Conservation (phyloP, 2,329 filamentous ascomycete genomes). For the Phialocephala sp. region DNA sequence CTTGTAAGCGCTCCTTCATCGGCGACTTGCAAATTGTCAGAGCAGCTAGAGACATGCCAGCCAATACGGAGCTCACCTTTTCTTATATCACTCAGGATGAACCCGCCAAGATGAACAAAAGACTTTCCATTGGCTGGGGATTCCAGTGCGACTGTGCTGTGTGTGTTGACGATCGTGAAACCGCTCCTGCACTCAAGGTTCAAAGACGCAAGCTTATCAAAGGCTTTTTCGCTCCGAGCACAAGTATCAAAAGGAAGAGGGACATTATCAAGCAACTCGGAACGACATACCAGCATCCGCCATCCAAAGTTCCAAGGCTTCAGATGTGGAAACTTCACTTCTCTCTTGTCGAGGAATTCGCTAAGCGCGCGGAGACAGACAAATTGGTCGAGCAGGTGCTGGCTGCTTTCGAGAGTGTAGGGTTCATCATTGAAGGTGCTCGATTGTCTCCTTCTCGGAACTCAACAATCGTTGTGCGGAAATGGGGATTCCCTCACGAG, state of each 20-base stretch:
- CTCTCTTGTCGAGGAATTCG: slow-evolving; percentile 14
- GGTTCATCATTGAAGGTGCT: slow-evolving; percentile 22
- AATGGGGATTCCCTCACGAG: slow-evolving; percentile 23
- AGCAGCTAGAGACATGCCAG: slow-evolving; percentile 25
- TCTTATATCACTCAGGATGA: slow-evolving; percentile 18
- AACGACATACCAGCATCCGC: slow-evolving; percentile 14
- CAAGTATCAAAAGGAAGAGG: slow-evolving; percentile 14
- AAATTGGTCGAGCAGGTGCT: slow-evolving; percentile 15
- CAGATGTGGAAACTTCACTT: slow-evolving; percentile 22
- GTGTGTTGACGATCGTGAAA: slow-evolving; percentile 20
- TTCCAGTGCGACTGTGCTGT: slow-evolving; percentile 26
- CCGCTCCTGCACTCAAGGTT: not conserved
- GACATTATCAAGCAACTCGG: slow-evolving; percentile 16
- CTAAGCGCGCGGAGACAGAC: not conserved
- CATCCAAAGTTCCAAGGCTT: slow-evolving; percentile 20
- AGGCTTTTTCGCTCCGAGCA: slow-evolving; percentile 6
- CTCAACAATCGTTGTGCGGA: slow-evolving; percentile 20
- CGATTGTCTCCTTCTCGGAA: not conserved
- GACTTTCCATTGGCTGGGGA: slow-evolving; percentile 17
- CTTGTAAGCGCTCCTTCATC: slow-evolving; percentile 27
- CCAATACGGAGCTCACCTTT: slow-evolving; percentile 25
- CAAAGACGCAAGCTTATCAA: slow-evolving; percentile 18
- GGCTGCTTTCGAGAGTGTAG: slow-evolving; percentile 22
- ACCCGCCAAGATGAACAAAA: slow-evolving; percentile 14
- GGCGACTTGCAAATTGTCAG: slow-evolving; percentile 29